Evolutionary conservation across 768 basidiomycete species (phyloP), one percentile per base, ranked within the genome.

Genomic region (Chiua virens): DNA sequence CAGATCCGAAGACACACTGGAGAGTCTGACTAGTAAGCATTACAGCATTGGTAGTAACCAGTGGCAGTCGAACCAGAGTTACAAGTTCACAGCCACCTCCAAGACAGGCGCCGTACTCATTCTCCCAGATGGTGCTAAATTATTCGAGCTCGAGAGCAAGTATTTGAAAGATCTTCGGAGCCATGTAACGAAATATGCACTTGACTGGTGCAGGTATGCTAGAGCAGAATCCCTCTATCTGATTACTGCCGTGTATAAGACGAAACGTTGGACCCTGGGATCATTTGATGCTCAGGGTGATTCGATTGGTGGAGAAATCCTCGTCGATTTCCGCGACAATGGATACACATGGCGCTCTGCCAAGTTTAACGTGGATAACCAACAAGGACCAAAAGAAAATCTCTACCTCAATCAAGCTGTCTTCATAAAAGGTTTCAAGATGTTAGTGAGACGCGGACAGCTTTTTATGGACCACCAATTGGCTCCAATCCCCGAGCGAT

Each of bases 91-190:
- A 21, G 18, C 45, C 3, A 42, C 27, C 3, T n/a, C 17, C 50
- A 8, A 11, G 25, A 10, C 56, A 62, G 52, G 68, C 62, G 8
- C 71, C 9, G 51, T 69, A 11, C 50, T 71, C 0, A 45, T 64
- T 4, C 59, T 71, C 39, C 68, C 71, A 5, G 47, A 61, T 10
- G 71, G 67, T 8, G 60, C 64, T 4, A 43, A 23, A 11, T 49
- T 49, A 21, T 50, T 53, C 21, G 55, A 62, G 18, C 50, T 66
- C n/a, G 25, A 27, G 14, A 10, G 59, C 67, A 28, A 42, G 49
- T 15, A 47, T 6, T 6, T 30, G 13, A 13, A 11, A 2, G 2
- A 30, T 13, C 3, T 30, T 14, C 30, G 30, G 10, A 13, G 55
- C 20, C 58, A 60, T 17, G 63, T 63, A 0, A 38, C 35, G n/a